Evolutionary conservation across 2,329 filamentous ascomycete genomes (phyloP).

Genomic region (Teratosphaeria destructans): DNA sequence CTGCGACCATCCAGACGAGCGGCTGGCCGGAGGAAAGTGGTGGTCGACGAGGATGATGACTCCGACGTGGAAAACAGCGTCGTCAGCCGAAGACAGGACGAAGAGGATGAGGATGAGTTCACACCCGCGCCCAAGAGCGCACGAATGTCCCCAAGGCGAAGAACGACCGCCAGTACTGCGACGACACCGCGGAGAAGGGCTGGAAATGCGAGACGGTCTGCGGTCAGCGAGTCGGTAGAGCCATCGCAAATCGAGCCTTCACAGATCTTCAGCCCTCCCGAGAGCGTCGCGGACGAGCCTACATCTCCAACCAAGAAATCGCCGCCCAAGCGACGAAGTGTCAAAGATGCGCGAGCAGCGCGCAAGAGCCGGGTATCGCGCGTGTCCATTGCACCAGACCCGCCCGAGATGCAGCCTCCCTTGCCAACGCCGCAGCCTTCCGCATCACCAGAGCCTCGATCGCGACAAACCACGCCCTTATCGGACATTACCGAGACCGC

Average conservation of each 20-base stretch:
- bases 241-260: conserved; percentile 54
- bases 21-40: conserved; percentile 56
- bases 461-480: conserved; percentile 48
- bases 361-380: conserved; percentile 29
- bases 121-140: conserved; percentile 58
- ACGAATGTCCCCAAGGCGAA: conserved; percentile 46
- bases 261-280: conserved; percentile 49
- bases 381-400: conserved; percentile 28
- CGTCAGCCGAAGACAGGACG: conserved; percentile 41
- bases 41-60: conserved; percentile 66
- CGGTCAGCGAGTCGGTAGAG: conserved; percentile 44
- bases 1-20: conserved; percentile 50
- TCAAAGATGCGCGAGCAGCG: conserved; percentile 42
- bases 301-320: conserved; percentile 48
- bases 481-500: conserved; percentile 61
- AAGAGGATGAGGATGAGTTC: conserved; percentile 62
- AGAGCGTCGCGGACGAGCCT: conserved; percentile 40
- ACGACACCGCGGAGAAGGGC: conserved; percentile 37
- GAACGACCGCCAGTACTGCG: conserved; percentile 35
- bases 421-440: conserved; percentile 42
- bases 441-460: conserved; percentile 22
- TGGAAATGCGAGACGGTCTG: conserved; percentile 33
- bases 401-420: conserved; percentile 26
- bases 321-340: conserved; percentile 54
- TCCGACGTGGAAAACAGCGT: conserved; percentile 47